phyloP scores from a whole-genome alignment of 305 asterid species.

The Petunia hybrid region DNA sequence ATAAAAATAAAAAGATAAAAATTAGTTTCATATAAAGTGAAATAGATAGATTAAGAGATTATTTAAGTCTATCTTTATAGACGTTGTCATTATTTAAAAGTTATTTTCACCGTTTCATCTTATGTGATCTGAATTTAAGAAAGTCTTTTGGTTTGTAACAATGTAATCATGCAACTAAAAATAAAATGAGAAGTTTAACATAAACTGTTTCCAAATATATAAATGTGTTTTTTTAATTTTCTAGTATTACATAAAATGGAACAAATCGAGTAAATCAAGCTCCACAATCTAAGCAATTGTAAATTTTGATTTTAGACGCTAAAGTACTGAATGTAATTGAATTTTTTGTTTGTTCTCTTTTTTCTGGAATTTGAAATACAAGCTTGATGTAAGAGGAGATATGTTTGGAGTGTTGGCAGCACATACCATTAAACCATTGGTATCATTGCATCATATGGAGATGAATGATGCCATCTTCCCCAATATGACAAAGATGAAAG shows the following conservation, averaged over 20 bases:
- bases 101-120: too few relatives aligned
- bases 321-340: background rate
- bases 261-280: too few relatives aligned
- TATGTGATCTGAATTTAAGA: too few relatives aligned
- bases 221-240: background rate
- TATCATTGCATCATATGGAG: slow-evolving; percentile 69
- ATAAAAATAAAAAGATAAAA: too few relatives aligned
- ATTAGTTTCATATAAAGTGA: too few relatives aligned
- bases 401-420: slow-evolving; percentile 70
- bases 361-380: slow-evolving; percentile 53
- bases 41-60: too few relatives aligned
- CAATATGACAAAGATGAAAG: slow-evolving; percentile 42
- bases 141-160: too few relatives aligned
- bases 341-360: background rate
- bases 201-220: background rate
- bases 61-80: too few relatives aligned
- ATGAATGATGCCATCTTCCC: slow-evolving; percentile 68
- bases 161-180: too few relatives aligned
- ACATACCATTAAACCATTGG: slow-evolving; percentile 64
- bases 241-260: too few relatives aligned
- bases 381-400: slow-evolving; percentile 52
- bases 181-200: background rate
- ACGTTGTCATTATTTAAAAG: too few relatives aligned
- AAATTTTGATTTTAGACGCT: background rate
- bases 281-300: background rate